Evolutionary conservation across 805 yeast species (phyloP), one percentile per base, ranked within the genome.

Genomic region (Myxozyma melibiosi): DNA sequence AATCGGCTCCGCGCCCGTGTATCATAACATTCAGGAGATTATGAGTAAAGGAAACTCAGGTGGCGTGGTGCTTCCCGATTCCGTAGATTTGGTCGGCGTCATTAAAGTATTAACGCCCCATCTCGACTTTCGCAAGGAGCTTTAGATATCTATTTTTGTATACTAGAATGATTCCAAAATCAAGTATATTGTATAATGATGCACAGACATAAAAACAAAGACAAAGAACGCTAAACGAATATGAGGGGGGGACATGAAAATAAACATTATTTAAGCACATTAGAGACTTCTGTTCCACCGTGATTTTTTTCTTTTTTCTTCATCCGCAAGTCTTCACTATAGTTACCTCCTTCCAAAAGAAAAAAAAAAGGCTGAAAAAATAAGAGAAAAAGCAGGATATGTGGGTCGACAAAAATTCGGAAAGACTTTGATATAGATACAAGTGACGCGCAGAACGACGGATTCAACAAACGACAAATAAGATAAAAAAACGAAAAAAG

Each of bases 21-120:
- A 51, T n/a, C 64, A 64, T 28, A 64, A 60, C 20, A 61, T 72
- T 18, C 62, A 66, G 37, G 66, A 58, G 39, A 53, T 63, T 13
- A 30, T 70, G 33, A 54, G 62, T 4, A 52, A 58, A 27, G 43
- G 37, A 33, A 31, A 38, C 25, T 37, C 43, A 3, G 37, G 37
- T 14, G 54, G 35, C 11, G 31, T 24, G 31, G 38, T 7, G 24
- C 38, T 55, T 6, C 61, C 58, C 8, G 64, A 56, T 37, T 33
- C 51, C 2, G 53, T 59, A 25, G 46, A 59, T 34, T 30, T 56
- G 3, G 45, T 45, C 16, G 51, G 37, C 9, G 51, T 59, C 13
- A 51, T 59, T 25, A 52, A 59, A 13, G n/a, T 34, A 11, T 27
- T 59, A 34, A 52, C 54, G 20, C 63, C 63, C 9, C 53, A 51